Percentiles rank a stretch among this genome's conserved stretches.
These are phyloP conservation scores for Pseudoturritis turrita DNA, from an alignment of 345 rosid species.

Conservation along the genomic window DNA sequence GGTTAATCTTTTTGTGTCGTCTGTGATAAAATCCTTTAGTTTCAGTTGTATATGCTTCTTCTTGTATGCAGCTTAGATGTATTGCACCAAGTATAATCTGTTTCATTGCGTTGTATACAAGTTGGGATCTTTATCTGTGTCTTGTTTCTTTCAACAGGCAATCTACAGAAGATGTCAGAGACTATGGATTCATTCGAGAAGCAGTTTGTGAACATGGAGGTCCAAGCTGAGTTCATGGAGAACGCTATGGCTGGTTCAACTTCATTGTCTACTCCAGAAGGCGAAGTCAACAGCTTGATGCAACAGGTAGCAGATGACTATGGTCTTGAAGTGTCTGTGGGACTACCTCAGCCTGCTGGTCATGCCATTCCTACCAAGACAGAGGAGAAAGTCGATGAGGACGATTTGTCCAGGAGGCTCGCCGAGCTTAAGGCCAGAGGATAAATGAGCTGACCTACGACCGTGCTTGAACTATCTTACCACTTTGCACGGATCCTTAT, in stretches of 20 bases:
- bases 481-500: constrained; percentile 13
- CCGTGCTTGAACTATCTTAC: constrained; percentile 10
- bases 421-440: constrained; percentile 96
- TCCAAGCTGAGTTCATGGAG: constrained; percentile 99
- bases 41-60: background rate
- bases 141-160: constrained; percentile 45
- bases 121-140: background rate
- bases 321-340: constrained; percentile 95
- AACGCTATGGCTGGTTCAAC: constrained; percentile 97
- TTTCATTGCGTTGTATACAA: background rate
- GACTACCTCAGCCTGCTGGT: constrained; percentile 92
- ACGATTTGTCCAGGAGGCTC: constrained; percentile 90
- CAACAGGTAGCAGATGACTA: constrained; percentile 99
- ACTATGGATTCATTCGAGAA: constrained; percentile 98
- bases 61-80: background rate
- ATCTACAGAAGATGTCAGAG: constrained; percentile 99
- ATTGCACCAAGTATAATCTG: background rate
- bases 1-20: background rate
- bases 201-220: constrained; percentile 99
- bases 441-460: constrained; percentile 19
- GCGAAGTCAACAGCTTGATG: constrained; percentile 97
- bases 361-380: constrained; percentile 79
- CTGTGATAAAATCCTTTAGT: background rate
- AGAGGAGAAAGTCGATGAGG: constrained; percentile 94
- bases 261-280: constrained; percentile 95